phyloP scores from a whole-genome alignment of 2,329 filamentous ascomycete species.

The Pestalotiopsis sp. region DNA sequence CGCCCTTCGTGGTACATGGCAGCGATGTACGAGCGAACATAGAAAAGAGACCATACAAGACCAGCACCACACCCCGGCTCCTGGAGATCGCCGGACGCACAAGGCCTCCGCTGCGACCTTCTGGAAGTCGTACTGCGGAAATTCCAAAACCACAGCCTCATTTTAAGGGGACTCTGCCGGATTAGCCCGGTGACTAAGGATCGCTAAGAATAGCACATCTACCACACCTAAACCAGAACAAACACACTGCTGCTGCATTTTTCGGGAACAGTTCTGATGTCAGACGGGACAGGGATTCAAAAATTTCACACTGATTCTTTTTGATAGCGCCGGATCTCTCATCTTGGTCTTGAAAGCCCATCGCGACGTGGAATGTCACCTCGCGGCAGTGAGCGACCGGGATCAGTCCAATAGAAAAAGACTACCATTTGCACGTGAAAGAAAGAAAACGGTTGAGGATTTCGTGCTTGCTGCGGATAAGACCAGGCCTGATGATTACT shows the following conservation, averaged over 20 bases:
- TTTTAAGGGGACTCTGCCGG: not conserved
- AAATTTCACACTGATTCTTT: not conserved
- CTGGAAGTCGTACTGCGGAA: not conserved
- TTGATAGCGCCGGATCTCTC: not conserved
- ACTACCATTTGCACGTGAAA: not conserved
- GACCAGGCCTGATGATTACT: not conserved
- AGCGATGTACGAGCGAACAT: not conserved
- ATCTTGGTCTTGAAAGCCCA: not conserved
- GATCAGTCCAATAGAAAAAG: not conserved
- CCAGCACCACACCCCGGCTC: not conserved
- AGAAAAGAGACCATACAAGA: not conserved
- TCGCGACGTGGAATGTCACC: not conserved
- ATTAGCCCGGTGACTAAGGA: conserved; percentile 11
- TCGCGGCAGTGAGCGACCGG: not conserved
- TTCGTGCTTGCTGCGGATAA: not conserved
- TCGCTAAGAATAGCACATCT: conserved; percentile 21
- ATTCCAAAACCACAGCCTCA: conserved; percentile 14
- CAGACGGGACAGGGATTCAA: conserved; percentile 21
- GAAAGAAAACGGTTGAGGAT: not conserved
- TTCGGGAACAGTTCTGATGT: conserved; percentile 23
- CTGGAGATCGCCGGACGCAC: conserved; percentile 8
- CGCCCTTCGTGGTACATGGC: not conserved
- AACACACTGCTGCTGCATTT: conserved; percentile 1
- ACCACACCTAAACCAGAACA: conserved; percentile 16
- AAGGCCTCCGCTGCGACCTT: not conserved